Evolutionary conservation across 108 stramenopile species (phyloP), one percentile per base, ranked within the genome.

Genomic region (Pseudonitzschia delicatissima): DNA sequence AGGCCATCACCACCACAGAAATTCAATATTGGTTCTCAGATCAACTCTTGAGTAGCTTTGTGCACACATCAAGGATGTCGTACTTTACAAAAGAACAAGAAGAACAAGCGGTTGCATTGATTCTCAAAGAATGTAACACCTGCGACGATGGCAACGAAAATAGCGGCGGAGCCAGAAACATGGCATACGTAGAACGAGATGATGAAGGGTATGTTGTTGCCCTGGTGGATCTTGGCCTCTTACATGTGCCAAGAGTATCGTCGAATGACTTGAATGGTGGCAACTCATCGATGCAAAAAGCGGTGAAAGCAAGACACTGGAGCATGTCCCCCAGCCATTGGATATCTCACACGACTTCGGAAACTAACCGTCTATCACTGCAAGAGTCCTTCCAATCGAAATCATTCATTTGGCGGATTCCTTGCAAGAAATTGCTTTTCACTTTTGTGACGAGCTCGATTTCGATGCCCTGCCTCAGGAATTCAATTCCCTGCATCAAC

Each of bases 151-250:
- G 31, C n/a, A 28, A 5, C 0, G 11, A 39, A 6, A 39, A 39
- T 6, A 39, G 37, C 11, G 37, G 37, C 6, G 37, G 37, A 11
- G 37, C 37, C 6, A 39, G 11, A 8, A 49, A 49, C 48, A 33
- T 55, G 53, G 15, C 60, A 3, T 61, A 61, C 39, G 60, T 61
- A 13, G 60, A 61, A 27, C 18, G 60, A 27, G 60, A 61, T 35
- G 18, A 42, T 5, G 21, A 61, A 18, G 60, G 60, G 40, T 40
- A 61, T 36, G 60, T 61, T 37, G 32, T 61, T 21, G 60, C 39
- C 26, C 5, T 61, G 39, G 60, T 61, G 17, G 60, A 61, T 61
- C 60, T 61, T 23, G 60, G 60, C 27, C 37, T 40, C 20, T n/a
- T 18, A 57, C 33, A 57, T 18, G 55, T 7, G 21, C n/a, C 47